Conservation (phyloP, 495 filamentous ascomycete genomes). For the Xylaria longipes region DNA sequence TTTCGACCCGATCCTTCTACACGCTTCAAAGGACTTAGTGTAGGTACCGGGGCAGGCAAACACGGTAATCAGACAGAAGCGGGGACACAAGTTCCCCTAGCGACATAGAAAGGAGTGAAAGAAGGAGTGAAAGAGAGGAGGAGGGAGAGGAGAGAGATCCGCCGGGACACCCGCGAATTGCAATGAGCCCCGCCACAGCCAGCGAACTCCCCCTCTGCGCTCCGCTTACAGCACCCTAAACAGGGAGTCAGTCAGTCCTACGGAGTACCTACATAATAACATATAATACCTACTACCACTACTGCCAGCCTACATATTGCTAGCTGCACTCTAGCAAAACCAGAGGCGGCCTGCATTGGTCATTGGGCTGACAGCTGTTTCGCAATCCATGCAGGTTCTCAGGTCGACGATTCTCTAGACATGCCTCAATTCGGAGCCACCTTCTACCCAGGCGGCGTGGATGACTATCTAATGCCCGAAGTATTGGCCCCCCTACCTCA, state of each 20-base stretch:
- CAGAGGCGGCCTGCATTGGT: conserved; percentile 18
- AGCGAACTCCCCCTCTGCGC: conserved; percentile 11
- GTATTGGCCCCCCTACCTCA: conserved; percentile 77
- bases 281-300: conserved; percentile 13
- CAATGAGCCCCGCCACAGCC: conserved; percentile 22
- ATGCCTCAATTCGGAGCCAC: conserved; percentile 74
- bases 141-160: conserved; percentile 13
- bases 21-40: not conserved
- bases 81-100: not conserved
- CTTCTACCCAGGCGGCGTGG: conserved; percentile 85
- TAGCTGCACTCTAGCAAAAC: conserved; percentile 20
- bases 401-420: conserved; percentile 49
- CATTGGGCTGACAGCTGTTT: conserved; percentile 39
- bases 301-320: conserved; percentile 10
- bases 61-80: not conserved
- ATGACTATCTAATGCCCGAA: conserved; percentile 83
- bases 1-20: not conserved
- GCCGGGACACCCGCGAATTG: not conserved
- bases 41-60: not conserved
- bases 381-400: conserved; percentile 51
- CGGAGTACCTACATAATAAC: conserved; percentile 14
- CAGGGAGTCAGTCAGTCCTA: conserved; percentile 19
- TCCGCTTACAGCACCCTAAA: conserved; percentile 16
- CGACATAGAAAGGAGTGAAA: not conserved
- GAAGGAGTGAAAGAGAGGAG: not conserved